These are phyloP conservation scores for Globisporangium heterothallicum DNA, from an alignment of 352 stramenopile genomes.

Conservation along the genomic window DNA sequence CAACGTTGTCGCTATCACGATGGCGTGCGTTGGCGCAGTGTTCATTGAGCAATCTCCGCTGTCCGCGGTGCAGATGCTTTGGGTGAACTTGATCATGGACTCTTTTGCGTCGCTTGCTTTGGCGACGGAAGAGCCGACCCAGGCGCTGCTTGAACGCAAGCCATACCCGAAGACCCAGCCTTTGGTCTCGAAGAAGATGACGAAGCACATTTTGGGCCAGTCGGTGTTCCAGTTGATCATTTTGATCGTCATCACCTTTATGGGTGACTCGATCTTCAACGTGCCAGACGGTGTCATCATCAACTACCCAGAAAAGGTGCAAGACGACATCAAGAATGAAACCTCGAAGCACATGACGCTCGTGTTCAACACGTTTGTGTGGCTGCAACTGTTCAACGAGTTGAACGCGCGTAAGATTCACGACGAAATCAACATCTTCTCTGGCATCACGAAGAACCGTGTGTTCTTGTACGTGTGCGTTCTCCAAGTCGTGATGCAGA, in stretches of 20 bases:
- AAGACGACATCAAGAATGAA: conserved; percentile 18
- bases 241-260: conserved; percentile 82
- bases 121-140: conserved; percentile 89
- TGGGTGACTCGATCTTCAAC: conserved; percentile 44
- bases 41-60: conserved; percentile 67
- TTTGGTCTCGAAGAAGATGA: conserved; percentile 92
- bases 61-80: conserved; percentile 95
- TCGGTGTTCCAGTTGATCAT: conserved; percentile 88
- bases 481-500: conserved; percentile 87
- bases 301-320: conserved; percentile 39
- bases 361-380: conserved; percentile 97
- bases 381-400: conserved; percentile 90
- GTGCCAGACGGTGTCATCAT: conserved; percentile 32
- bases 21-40: conserved; percentile 86
- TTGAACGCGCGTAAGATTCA: conserved; percentile 81
- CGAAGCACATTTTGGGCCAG: conserved; percentile 92
- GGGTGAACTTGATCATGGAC: conserved; percentile 98
- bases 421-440: conserved; percentile 94
- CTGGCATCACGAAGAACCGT: conserved; percentile 85
- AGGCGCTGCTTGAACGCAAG: conserved; percentile 82
- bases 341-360: conserved; percentile 92
- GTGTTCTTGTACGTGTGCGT: conserved; percentile 91
- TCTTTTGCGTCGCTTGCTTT: conserved; percentile 93
- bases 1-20: conserved; percentile 89
- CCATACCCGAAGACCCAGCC: conserved; percentile 88